Base-by-base conservation (phyloP, 352 stramenopile genomes). In the Lagenidium giganteum region DNA sequence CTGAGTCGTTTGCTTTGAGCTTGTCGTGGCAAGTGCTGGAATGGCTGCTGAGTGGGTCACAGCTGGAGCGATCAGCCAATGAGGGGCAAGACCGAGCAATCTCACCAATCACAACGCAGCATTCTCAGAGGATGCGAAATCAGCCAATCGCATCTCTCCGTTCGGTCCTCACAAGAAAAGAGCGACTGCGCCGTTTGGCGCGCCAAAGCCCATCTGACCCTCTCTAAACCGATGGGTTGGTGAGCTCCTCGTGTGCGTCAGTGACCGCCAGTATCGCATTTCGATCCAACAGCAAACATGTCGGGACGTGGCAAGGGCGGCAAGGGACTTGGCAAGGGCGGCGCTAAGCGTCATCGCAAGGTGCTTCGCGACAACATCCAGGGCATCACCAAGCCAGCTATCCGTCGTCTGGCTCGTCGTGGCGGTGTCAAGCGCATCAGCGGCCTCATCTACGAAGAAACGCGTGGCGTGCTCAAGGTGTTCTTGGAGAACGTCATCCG, bases 401-500 rank as follows among this genome's bases (percentile, higher is more conserved):
- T 79, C 53, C 64, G 64, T 28, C 67, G 67, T 70, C 58, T 79
- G 30, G 67, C 67, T 27, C 58, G 66, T 53, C 61, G 66, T 60
- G 66, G 66, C 33, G 66, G 66, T 53, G 67, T 79, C 44, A 79
- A 79, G 59, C 63, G 67, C 47, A 79, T 79, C 56, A 55, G 28
- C 17, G 64, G 64, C 20, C 47, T 76, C 32, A 76, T 79, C 52
- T 79, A 90, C 90, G 69, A 99, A 73, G 95, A 99, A 71, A 98
- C 94, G 29, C 87, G 95, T 57, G 95, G 95, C 52, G 95, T 98
- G 25, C 85, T 99, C 47, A 98, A 98, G 83, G 94, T 98, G 20
- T 99, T 98, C 76, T 79, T 99, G 12, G 95, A 98, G 75, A 98
- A 98, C 71, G 91, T 98, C 17, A 98, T 98, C 73, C 75, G 86